phyloP scores from a whole-genome alignment of 2,329 filamentous ascomycete species.

The Penicillium sp. region DNA sequence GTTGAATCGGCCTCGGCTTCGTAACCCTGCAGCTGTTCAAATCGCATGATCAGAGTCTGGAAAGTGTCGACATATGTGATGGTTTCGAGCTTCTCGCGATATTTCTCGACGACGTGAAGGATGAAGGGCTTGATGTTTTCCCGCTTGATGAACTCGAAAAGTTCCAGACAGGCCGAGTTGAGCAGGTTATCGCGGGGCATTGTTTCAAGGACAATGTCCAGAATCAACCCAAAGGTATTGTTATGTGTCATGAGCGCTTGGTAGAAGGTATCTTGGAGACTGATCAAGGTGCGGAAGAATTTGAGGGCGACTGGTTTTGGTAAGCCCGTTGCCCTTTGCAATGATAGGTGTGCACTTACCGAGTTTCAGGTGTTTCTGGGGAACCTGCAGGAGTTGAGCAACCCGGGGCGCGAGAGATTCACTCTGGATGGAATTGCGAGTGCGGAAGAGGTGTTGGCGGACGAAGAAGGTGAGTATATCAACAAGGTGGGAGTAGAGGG shows the following conservation, averaged over 20 bases:
- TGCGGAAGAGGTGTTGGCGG: slow-evolving; percentile 80
- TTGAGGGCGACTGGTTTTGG: slow-evolving; percentile 72
- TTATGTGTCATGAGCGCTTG: slow-evolving; percentile 81
- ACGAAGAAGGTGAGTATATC: slow-evolving; percentile 95
- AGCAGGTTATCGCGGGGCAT: slow-evolving; percentile 91
- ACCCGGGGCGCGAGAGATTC: slow-evolving; percentile 78
- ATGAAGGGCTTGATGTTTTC: slow-evolving; percentile 81
- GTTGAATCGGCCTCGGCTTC: slow-evolving; percentile 62
- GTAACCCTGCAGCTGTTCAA: slow-evolving; percentile 76
- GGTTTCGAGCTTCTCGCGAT: slow-evolving; percentile 72
- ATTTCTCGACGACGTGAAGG: slow-evolving; percentile 79
- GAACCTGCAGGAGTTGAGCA: slow-evolving; percentile 76
- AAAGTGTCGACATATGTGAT: slow-evolving; percentile 88
- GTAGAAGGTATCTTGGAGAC: slow-evolving; percentile 88
- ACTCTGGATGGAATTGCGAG: slow-evolving; percentile 82
- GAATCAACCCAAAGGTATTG: slow-evolving; percentile 77
- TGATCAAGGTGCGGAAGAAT: slow-evolving; percentile 86
- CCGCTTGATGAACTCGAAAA: slow-evolving; percentile 87
- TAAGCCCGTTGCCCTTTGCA: neutral
- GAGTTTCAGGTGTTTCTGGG: slow-evolving; percentile 89
- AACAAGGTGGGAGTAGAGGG: slow-evolving; percentile 86
- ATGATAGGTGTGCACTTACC: slow-evolving; percentile 56
- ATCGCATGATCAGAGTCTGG: slow-evolving; percentile 70
- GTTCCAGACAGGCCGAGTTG: slow-evolving; percentile 88
- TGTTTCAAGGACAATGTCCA: slow-evolving; percentile 80